Base-by-base conservation (phyloP, 352 stramenopile genomes). In the Phytophthora pseudosyringae region DNA sequence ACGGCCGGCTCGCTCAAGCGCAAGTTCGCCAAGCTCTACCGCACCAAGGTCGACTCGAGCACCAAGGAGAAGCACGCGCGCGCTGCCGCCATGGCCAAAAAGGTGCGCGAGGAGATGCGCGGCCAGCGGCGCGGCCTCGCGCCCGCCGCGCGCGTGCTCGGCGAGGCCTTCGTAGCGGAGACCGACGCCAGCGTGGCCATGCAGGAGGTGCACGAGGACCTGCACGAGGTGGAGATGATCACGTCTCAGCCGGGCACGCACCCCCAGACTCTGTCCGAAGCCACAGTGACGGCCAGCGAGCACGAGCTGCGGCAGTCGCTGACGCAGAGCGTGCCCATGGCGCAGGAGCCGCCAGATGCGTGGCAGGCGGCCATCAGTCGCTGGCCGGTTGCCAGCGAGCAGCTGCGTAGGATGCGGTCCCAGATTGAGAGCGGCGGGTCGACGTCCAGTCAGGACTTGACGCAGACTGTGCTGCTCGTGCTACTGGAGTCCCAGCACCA, bases 11-110 rank as follows among this genome's bases (percentile, higher is more conserved):
- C 69, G 21, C 65, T 78, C 49, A 78, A 78, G 56, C 65, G 65
- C 56, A 78, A 78, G 44, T 78, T 78, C 48, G 58, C 65, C 11
- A 75, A 74, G 51, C 65, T 78, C 26, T 78, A 78, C 39, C 69
- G 69, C 41, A 62, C 55, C 21, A 78, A 71, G 35, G 44, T 71
- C 28, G 43, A 68, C 25, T 21, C 50, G 2, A 53, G 18, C 7
- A 69, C 56, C 2, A 75, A 71, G 35, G 59, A 73, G 16, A 74
- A 78, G 31, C 64, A 74, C 29, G 69, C 56, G 5, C 55, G 69
- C 5, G 53, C 55, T 2, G 60, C 65, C 3, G 29, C 41, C 0
- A 38, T 72, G 33, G 69, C 69, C 25, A 78, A 75, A 48, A 70
- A 75, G 28, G 69, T 78, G 16, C 69, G 69, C 8, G 69, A 74